phyloP scores from a whole-genome alignment of 352 stramenopile genomes.

The Globisporangium nodosum region DNA sequence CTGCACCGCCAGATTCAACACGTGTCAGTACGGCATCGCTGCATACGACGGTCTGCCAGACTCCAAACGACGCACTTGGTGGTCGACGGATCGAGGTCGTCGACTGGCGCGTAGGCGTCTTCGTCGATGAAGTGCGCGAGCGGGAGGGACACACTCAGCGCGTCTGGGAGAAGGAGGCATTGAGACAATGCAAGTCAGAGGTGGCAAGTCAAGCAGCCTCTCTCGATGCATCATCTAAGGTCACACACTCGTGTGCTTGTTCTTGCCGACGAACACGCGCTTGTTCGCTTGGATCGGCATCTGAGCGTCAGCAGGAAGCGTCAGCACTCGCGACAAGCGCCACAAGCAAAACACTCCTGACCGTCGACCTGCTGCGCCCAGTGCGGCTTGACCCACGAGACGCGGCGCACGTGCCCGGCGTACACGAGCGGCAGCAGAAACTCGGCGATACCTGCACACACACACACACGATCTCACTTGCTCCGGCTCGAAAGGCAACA shows the following conservation, averaged over 20 bases:
- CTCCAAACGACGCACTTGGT: conserved; percentile 16
- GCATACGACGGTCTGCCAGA: background rate
- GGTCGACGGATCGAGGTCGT: conserved; percentile 26
- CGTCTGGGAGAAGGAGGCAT: conserved; percentile 2
- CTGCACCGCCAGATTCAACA: conserved; percentile 9
- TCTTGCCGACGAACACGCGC: conserved; percentile 14
- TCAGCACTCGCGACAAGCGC: background rate
- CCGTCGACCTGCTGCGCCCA: conserved; percentile 62
- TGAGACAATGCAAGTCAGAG: background rate
- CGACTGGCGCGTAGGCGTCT: conserved; percentile 35
- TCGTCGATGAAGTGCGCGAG: conserved; percentile 74
- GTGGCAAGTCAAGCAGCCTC: background rate
- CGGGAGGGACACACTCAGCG: conserved; percentile 49
- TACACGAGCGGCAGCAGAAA: conserved; percentile 80
- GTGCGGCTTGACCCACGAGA: conserved; percentile 80
- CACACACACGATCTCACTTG: background rate
- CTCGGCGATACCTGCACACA: conserved; percentile 67
- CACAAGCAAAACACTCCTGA: background rate
- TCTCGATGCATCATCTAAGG: no score
- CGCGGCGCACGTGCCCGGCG: conserved; percentile 63
- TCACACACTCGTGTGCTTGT: conserved; percentile 5
- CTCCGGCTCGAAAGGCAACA: background rate
- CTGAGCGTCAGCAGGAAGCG: background rate
- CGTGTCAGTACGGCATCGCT: background rate
- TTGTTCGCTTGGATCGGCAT: conserved; percentile 3